Percentiles rank a stretch among this genome's conserved stretches.
Conservation (phyloP, 192 early-diverging fungal species). For the Jimgerdemannia lactiflua region DNA sequence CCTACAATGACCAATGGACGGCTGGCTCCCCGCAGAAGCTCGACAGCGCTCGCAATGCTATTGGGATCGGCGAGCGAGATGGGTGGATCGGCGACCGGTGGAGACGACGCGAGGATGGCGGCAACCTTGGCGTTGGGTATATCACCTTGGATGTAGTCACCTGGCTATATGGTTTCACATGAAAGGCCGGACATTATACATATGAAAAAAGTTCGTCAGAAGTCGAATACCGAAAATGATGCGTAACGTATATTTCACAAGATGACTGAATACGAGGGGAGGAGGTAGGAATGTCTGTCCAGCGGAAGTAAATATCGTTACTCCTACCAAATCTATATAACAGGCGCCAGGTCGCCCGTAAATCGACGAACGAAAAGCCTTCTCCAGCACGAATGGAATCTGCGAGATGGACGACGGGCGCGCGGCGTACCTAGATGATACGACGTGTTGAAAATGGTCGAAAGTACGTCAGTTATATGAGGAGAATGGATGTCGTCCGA, state of each 20-base stretch:
- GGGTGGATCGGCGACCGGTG: conserved; percentile 13
- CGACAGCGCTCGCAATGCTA: conserved; percentile 37
- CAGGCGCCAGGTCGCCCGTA: conserved; percentile 62
- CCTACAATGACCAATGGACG: conserved; percentile 65
- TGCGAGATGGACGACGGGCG: conserved; percentile 43
- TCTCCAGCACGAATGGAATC: conserved; percentile 52
- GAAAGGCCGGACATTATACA: not conserved
- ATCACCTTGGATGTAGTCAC: conserved; percentile 56
- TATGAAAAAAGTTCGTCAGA: not conserved
- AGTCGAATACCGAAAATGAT: not conserved
- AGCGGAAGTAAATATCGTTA: not conserved
- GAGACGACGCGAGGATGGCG: not conserved
- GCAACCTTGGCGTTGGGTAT: not conserved
- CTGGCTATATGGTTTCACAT: conserved; percentile 32
- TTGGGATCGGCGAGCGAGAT: conserved; percentile 47
- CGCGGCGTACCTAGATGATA: conserved; percentile 28
- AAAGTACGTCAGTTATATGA: conserved; percentile 42
- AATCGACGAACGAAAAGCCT: conserved; percentile 47
- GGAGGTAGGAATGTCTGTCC: no score
- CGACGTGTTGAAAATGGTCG: conserved; percentile 44
- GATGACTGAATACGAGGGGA: no score
- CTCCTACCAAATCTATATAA: conserved; percentile 53
- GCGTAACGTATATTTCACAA: no score
- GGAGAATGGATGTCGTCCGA: conserved; percentile 15
- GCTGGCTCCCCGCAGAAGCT: conserved; percentile 42